Evolutionary conservation across 306 rosid species (phyloP).

Genomic region (Leucaena leucocephala): DNA sequence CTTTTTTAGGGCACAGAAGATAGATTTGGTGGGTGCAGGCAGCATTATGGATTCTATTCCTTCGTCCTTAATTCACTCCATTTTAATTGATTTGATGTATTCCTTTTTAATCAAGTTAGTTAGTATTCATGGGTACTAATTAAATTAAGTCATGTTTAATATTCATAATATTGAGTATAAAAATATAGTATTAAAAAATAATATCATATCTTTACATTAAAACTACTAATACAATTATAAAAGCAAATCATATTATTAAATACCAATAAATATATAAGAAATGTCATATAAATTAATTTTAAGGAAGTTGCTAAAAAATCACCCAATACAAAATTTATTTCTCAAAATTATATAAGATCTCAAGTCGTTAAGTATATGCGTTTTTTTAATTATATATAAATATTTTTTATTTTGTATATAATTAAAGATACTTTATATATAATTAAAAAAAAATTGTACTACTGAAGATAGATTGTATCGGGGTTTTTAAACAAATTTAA

Average conservation of each 20-base stretch:
- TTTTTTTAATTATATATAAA: too few species aligned
- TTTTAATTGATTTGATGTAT: conserved; percentile 8
- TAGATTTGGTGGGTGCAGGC: conserved; percentile 28
- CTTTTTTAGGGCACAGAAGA: conserved; percentile 10
- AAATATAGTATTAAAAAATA: not conserved
- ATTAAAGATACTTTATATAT: too few species aligned
- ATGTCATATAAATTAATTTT: not conserved
- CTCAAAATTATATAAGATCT: too few species aligned
- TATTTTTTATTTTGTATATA: too few species aligned
- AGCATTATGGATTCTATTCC: conserved; percentile 12
- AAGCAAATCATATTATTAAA: not conserved
- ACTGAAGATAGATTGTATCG: too few species aligned
- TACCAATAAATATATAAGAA: not conserved
- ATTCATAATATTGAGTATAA: not conserved
- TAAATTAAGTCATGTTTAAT: not conserved
- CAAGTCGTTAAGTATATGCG: too few species aligned
- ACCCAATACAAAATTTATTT: too few species aligned
- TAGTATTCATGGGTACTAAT: not conserved
- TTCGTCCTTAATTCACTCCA: conserved; percentile 24
- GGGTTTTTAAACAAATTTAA: too few species aligned
- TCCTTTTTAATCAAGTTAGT: conserved; percentile 12
- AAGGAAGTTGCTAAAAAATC: too few species aligned
- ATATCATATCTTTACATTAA: not conserved
- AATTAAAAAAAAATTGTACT: too few species aligned
- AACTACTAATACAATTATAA: not conserved